Percentiles rank a stretch among this genome's conserved stretches.
Evolutionary conservation across 1,284 basidiomycete species (phyloP).

Genomic region (Cryptococcus sp.): DNA sequence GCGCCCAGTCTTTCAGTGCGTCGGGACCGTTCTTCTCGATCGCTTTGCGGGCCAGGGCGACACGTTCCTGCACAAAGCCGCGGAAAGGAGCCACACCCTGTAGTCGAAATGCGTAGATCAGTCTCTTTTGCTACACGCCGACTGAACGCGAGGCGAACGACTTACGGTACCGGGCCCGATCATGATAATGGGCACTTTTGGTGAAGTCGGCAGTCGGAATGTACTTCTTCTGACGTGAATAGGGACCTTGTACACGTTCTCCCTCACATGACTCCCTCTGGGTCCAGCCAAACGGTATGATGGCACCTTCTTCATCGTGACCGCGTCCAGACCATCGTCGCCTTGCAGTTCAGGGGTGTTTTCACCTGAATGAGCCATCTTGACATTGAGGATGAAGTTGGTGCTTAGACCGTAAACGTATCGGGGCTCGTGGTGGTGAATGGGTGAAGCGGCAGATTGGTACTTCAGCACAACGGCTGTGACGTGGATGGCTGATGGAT

Average conservation of each 20-base stretch:
- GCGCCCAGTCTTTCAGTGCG: conserved; percentile 92
- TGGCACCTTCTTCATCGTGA: conserved; percentile 59
- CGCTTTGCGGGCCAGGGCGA: conserved; percentile 89
- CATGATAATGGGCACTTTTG: conserved; percentile 98
- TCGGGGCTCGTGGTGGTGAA: conserved; percentile 56
- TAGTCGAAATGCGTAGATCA: not conserved
- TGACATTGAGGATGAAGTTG: conserved; percentile 90
- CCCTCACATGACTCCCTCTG: conserved; percentile 70
- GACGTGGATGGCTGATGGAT: conserved; percentile 86
- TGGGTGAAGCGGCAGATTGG: conserved; percentile 63
- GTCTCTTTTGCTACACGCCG: not conserved
- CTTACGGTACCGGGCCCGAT: conserved; percentile 94
- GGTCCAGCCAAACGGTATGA: conserved; percentile 86
- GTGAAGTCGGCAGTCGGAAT: conserved; percentile 94
- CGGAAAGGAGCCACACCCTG: conserved; percentile 97
- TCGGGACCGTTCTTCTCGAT: conserved; percentile 87
- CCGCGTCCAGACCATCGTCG: conserved; percentile 31
- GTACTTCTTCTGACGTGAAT: conserved; percentile 94
- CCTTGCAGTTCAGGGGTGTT: conserved; percentile 54
- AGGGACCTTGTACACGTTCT: conserved; percentile 76
- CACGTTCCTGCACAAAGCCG: conserved; percentile 95
- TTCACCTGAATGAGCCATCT: conserved; percentile 66
- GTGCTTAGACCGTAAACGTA: conserved; percentile 84
- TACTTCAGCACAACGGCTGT: conserved; percentile 94
- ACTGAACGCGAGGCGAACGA: conserved; percentile 24